These are phyloP conservation scores for Suhomyces wounanorum DNA, from an alignment of 1,139 yeast genomes.

Conservation along the genomic window DNA sequence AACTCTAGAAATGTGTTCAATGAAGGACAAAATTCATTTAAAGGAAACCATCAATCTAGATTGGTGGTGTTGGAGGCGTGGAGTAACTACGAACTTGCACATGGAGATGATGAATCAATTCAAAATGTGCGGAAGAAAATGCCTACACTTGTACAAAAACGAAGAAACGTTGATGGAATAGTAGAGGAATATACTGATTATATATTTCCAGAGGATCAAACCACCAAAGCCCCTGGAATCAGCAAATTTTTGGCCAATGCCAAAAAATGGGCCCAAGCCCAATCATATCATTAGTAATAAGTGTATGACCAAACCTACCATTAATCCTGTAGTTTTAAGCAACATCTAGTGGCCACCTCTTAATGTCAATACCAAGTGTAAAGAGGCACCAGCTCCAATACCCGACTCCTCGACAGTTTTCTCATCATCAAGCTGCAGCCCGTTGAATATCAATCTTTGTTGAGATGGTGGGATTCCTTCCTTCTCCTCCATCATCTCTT, in stretches of 20 bases:
- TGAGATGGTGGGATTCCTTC: slow-evolving; percentile 98
- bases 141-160: slow-evolving; percentile 59
- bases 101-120: slow-evolving; percentile 53
- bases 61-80: slow-evolving; percentile 62
- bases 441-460: slow-evolving; percentile 87
- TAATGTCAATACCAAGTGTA: slow-evolving; percentile 85
- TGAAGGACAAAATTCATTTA: slow-evolving; percentile 52
- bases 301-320: background rate
- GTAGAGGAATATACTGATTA: slow-evolving; percentile 64
- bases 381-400: slow-evolving; percentile 70
- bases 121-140: slow-evolving; percentile 45
- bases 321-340: background rate
- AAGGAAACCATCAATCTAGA: slow-evolving; percentile 48
- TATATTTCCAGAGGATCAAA: slow-evolving; percentile 65
- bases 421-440: slow-evolving; percentile 88
- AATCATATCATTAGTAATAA: background rate
- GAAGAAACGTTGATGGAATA: slow-evolving; percentile 44
- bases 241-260: slow-evolving; percentile 65
- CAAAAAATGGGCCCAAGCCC: slow-evolving; percentile 51
- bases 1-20: slow-evolving; percentile 60
- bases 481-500: slow-evolving; percentile 92
- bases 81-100: slow-evolving; percentile 60
- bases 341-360: slow-evolving; percentile 63
- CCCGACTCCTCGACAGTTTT: slow-evolving; percentile 69
- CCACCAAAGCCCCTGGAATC: slow-evolving; percentile 30